A percentile compares a stretch with the other conserved stretches of the same genome.
Evolutionary conservation across 192 early-diverging fungal species (phyloP).

Genomic region (Backusella psychrophila): DNA sequence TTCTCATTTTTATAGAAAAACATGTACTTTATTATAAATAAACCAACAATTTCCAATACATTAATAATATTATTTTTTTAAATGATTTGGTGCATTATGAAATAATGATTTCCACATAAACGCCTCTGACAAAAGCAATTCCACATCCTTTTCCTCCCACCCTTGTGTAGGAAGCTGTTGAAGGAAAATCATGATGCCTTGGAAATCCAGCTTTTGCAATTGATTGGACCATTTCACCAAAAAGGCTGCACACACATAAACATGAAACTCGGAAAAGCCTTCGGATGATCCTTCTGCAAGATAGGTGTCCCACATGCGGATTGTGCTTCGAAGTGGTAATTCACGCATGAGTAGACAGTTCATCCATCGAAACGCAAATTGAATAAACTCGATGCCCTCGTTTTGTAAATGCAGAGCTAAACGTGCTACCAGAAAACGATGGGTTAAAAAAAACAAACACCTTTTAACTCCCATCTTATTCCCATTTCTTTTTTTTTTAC

Average conservation of each 20-base stretch:
- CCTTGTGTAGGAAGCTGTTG: conserved; percentile 83
- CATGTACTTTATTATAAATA: neutral
- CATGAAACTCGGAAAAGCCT: conserved; percentile 95
- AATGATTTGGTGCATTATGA: conserved; percentile 88
- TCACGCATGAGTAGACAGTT: conserved; percentile 99
- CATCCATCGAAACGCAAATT: conserved; percentile 99
- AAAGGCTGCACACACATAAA: conserved; percentile 98
- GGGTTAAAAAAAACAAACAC: neutral
- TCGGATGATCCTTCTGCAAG: conserved; percentile 77
- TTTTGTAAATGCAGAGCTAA: conserved; percentile 79
- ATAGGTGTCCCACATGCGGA: conserved; percentile 99
- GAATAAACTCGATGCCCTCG: conserved; percentile 95
- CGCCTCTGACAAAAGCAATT: conserved; percentile 92
- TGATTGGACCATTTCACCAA: conserved; percentile 92
- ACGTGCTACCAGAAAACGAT: conserved; percentile 47
- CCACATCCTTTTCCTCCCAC: conserved; percentile 92
- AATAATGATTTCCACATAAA: conserved; percentile 98
- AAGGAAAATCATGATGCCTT: conserved; percentile 90
- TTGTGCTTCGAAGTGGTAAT: conserved; percentile 77
- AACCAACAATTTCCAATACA: neutral
- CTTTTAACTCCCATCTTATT: too few relatives aligned
- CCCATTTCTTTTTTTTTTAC: conserved; percentile 38
- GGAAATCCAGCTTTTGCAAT: conserved; percentile 88
- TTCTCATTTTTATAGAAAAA: neutral
- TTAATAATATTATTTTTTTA: conserved; percentile 32